These are phyloP conservation scores for Hymenoscyphus fraxineus DNA, from an alignment of 2,329 filamentous ascomycete genomes.

Conservation along the genomic window DNA sequence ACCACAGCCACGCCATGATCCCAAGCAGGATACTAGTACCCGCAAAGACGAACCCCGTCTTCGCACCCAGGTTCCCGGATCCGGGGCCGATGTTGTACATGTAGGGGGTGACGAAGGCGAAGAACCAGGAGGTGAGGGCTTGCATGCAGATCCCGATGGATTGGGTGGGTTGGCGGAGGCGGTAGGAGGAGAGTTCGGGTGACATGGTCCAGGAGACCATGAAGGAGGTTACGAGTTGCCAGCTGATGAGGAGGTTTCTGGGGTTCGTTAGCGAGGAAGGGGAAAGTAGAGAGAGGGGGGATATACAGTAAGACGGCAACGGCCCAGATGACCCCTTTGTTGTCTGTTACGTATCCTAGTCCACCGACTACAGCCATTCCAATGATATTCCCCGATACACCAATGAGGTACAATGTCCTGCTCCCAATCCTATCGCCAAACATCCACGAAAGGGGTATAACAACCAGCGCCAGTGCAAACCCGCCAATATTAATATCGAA, in stretches of 20 bases:
- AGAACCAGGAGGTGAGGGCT: conserved; percentile 25
- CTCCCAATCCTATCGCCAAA: conserved; percentile 35
- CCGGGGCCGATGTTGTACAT: conserved; percentile 43
- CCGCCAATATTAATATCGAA: conserved; percentile 17
- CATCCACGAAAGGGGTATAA: conserved; percentile 14
- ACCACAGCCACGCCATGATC: conserved; percentile 40
- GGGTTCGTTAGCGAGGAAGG: background rate
- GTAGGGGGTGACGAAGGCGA: conserved; percentile 36
- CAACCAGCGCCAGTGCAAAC: conserved; percentile 12
- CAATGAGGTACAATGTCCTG: conserved; percentile 34
- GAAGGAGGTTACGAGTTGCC: conserved; percentile 20
- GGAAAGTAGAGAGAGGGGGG: background rate
- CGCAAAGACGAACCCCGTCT: conserved; percentile 41
- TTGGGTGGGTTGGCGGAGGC: conserved; percentile 23
- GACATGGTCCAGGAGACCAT: conserved; percentile 21
- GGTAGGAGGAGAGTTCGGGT: conserved; percentile 23
- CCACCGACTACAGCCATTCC: conserved; percentile 19
- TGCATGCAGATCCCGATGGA: conserved; percentile 19
- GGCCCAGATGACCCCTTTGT: conserved; percentile 17
- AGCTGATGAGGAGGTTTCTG: conserved; percentile 25
- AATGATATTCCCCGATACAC: conserved; percentile 19
- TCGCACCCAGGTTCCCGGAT: conserved; percentile 37
- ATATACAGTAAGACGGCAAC: conserved; percentile 21
- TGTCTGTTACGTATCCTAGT: conserved; percentile 14
- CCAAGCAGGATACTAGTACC: conserved; percentile 38